Evolutionary conservation across 345 rosid species (phyloP).

Genomic region (Dimocarpus longan): DNA sequence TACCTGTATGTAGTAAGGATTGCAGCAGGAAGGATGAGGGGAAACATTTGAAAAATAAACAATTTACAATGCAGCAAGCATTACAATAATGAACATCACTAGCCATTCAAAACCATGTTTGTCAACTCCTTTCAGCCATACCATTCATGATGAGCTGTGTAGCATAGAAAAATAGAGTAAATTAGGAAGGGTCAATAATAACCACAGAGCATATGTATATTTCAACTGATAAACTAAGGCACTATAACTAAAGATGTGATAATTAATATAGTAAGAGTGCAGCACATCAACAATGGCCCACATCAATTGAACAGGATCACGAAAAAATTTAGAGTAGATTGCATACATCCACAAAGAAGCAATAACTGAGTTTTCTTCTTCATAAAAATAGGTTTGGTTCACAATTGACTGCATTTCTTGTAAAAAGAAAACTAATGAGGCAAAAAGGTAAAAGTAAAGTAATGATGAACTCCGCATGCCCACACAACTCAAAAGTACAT

Average conservation of each 20-base stretch:
- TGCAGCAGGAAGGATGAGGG: background rate
- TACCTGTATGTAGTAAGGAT: conserved; percentile 50
- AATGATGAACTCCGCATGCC: background rate
- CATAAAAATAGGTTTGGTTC: background rate
- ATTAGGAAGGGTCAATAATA: background rate
- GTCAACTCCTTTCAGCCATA: conserved; percentile 81
- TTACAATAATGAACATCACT: conserved; percentile 29
- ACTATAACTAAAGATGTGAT: background rate
- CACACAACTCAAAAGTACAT: background rate
- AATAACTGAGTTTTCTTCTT: background rate
- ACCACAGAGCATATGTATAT: background rate
- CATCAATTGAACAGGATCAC: background rate
- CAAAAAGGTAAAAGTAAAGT: no score
- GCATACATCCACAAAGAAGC: background rate
- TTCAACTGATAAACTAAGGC: background rate
- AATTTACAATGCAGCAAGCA: background rate
- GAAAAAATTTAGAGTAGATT: background rate
- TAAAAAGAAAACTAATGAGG: no score
- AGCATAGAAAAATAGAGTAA: conserved; percentile 7
- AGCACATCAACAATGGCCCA: background rate
- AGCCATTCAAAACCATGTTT: conserved; percentile 89
- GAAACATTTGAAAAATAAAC: background rate
- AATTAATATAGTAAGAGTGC: background rate
- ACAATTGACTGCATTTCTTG: background rate
- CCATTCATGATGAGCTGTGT: conserved; percentile 95